Percentiles rank a stretch among this genome's conserved stretches.
Evolutionary conservation across 306 rosid species (phyloP).

Genomic region (Fagus crenata): DNA sequence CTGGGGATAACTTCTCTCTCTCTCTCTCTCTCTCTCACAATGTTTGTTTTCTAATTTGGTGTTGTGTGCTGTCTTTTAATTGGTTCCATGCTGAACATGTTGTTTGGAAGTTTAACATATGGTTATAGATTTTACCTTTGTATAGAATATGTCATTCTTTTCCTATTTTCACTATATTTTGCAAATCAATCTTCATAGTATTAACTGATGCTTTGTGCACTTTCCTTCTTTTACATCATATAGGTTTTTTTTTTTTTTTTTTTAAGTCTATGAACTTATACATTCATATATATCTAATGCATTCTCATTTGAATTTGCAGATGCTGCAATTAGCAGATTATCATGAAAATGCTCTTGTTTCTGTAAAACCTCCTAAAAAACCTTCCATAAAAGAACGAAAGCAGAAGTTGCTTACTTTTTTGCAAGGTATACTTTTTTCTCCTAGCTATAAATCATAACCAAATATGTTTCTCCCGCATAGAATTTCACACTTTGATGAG

Average conservation of each 20-base stretch:
- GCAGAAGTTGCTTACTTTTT: constrained; percentile 84
- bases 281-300: constrained; percentile 19
- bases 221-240: neutral
- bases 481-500: constrained; percentile 22
- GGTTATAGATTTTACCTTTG: neutral
- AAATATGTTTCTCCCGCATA: constrained; percentile 7
- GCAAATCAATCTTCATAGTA: neutral
- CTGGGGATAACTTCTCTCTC: neutral
- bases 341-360: constrained; percentile 71
- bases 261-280: neutral
- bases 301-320: constrained; percentile 50
- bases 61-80: neutral
- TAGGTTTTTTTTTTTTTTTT: neutral
- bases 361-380: constrained; percentile 72
- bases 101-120: neutral
- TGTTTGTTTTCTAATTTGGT: neutral
- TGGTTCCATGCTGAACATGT: neutral
- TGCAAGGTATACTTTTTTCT: constrained; percentile 64
- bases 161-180: neutral
- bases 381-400: constrained; percentile 86
- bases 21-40: neutral
- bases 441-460: neutral
- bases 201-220: neutral
- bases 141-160: neutral
- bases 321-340: constrained; percentile 95